Percentiles rank a stretch among this genome's conserved stretches.
Conservation (phyloP, 805 yeast genomes). For the Pichia membranifaciens region DNA sequence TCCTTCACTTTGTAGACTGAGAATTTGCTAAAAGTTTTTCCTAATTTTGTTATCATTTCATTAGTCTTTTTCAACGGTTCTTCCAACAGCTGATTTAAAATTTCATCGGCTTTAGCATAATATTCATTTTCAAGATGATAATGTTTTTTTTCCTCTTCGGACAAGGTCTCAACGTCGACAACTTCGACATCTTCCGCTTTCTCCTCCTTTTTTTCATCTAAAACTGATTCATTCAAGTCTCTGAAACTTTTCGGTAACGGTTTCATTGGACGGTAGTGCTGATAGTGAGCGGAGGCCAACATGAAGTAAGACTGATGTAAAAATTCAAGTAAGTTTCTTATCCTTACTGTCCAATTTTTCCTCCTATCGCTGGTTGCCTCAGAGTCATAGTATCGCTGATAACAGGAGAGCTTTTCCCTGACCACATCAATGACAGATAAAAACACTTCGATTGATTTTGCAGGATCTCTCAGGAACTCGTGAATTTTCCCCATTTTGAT, state of each 20-base stretch:
- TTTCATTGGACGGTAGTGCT: slow-evolving; percentile 37
- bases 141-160: slow-evolving; percentile 26
- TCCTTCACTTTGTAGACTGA: slow-evolving; percentile 7
- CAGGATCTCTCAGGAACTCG: slow-evolving; percentile 53
- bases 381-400: slow-evolving; percentile 3
- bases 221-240: slow-evolving; percentile 18
- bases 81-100: slow-evolving; percentile 49
- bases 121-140: slow-evolving; percentile 44
- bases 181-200: slow-evolving; percentile 20
- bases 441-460: slow-evolving; percentile 45
- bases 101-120: slow-evolving; percentile 55
- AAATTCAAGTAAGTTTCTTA: slow-evolving; percentile 49
- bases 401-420: slow-evolving; percentile 17
- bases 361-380: slow-evolving; percentile 9
- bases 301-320: slow-evolving; percentile 76
- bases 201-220: slow-evolving; percentile 16
- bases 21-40: slow-evolving; percentile 15
- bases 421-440: slow-evolving; percentile 34
- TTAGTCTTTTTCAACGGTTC: slow-evolving; percentile 36
- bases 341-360: slow-evolving; percentile 19
- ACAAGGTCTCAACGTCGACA: slow-evolving; percentile 22
- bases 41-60: slow-evolving; percentile 22
- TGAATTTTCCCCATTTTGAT: slow-evolving; percentile 63
- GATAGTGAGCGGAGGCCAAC: slow-evolving; percentile 68
- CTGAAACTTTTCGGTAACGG: slow-evolving; percentile 30